Percentiles rank a stretch among this genome's conserved stretches.
Evolutionary conservation across 768 basidiomycete genomes (phyloP).

Genomic region (Phanerochaete sordida): DNA sequence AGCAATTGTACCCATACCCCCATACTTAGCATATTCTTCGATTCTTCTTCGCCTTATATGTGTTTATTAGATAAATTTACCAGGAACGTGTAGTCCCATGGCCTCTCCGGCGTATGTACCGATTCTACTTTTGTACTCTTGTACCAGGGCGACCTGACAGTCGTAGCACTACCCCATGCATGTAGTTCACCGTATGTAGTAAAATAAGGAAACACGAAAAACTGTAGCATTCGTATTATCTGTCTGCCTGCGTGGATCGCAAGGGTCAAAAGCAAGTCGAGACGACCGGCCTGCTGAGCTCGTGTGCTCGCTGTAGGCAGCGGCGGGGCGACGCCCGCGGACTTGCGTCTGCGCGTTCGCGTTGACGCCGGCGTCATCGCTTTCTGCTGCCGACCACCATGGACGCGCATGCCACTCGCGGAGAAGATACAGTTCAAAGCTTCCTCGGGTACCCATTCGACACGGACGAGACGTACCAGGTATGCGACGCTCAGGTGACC

Average conservation of each 20-base stretch:
- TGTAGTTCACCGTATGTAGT: not conserved
- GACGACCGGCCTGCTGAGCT: too few species aligned
- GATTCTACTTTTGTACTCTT: too few species aligned
- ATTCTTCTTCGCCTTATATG: not conserved
- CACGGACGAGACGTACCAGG: slow-evolving; percentile 58
- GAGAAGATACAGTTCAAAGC: slow-evolving; percentile 14
- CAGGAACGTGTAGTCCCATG: not conserved
- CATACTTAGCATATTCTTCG: not conserved
- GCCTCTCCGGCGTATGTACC: too few species aligned
- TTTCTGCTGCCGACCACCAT: not conserved
- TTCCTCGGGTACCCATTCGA: slow-evolving; percentile 51
- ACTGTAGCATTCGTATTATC: not conserved
- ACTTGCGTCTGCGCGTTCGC: not conserved
- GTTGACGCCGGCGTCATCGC: not conserved
- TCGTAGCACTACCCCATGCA: too few species aligned
- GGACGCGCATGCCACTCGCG: not conserved
- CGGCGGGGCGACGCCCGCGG: too few species aligned
- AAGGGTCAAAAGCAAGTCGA: too few species aligned
- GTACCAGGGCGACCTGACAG: too few species aligned
- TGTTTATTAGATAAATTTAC: not conserved
- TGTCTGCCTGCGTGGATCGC: too few species aligned
- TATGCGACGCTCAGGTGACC: slow-evolving; percentile 22
- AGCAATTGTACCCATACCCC: slow-evolving; percentile 1
- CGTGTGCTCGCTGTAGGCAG: too few species aligned
- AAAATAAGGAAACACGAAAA: not conserved